Evolutionary conservation across 495 filamentous ascomycete genomes (phyloP), one percentile per base, ranked within the genome.

Genomic region (Pyrenula massariospora): DNA sequence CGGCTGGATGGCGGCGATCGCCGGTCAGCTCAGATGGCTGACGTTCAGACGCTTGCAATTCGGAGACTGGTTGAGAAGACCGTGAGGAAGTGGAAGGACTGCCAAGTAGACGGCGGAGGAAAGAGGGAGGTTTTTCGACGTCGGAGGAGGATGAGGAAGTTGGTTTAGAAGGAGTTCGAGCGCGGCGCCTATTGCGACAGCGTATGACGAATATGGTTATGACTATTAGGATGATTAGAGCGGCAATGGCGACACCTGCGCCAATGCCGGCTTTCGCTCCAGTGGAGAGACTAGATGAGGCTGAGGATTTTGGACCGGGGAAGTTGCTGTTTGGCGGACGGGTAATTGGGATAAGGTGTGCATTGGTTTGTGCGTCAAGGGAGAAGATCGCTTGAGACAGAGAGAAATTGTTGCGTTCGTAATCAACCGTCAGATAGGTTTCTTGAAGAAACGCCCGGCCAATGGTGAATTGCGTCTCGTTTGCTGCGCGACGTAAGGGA

Each of bases 391-490:
- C 80, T 59, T 83, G 75, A 55, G 81, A 73, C 2, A 87, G 56
- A 2, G 65, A 67, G 25, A 87, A 86, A 25, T 66, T 74, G 22
- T 70, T 71, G 22, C 74, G 72, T 53, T 87, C 84, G 64, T 86
- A 87, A 58, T 84, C 79, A n/a, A 76, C 79, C 19, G 81, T 78
- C 11, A 88, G 61, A 58, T 88, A 88, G 15, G 81, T 77, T 66
- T 87, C 85, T 68, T 88, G 85, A 56, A 88, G 72, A 60, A 88
- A 88, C 2, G 72, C 66, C 24, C 85, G 78, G n/a, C 85, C 85
- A 58, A 88, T 74, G n/a, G 81, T 80, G 59, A 77, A 74, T 56
- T 82, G 73, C n/a, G 75, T 77, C 21, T 68, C 65, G 62, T 79
- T 74, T 22, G 69, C 65, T 22, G 76, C 70, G 53, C 69, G 72